Base-by-base conservation (phyloP, 495 filamentous ascomycete genomes). In the Penicillium cataractarum region DNA sequence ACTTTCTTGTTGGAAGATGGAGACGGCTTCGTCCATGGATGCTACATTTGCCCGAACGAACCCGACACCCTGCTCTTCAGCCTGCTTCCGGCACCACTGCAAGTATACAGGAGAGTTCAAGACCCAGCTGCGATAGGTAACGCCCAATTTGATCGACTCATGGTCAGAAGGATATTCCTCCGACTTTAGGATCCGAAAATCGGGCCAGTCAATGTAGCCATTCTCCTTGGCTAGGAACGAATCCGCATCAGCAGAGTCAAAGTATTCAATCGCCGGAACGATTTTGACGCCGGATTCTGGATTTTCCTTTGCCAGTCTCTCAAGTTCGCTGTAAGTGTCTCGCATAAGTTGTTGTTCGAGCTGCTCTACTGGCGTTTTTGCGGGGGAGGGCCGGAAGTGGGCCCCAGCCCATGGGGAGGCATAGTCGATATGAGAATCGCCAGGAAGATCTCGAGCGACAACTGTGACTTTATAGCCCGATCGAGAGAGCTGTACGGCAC, bases 331-430 rank as follows among this genome's bases (percentile, higher is more conserved):
- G 53, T 67, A 67, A 33, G 65, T 64, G n/a, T 61, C 53, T 27
- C 57, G 68, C 67, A 31, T 59, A 13, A 44, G 29, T n/a, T 57
- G 48, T 40, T 58, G 55, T 24, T 63, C 55, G 27, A 44, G 24
- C 27, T 44, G 33, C 26, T 55, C 55, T 3, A 24, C 33, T 1
- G 17, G 27, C 13, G 61, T 48, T 24, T 53, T 54, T 21, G 75
- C 76, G 2, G 78, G 76, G 21, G 79, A 54, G 29, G 74, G 77
- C 15, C 81, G 80, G 64, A 81, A 78, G 61, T 80, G 82, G 21
- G 81, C 82, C 40, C 83, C 82, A 29, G 73, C 83, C 83, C 83
- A 85, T 10, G 79, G 75, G 13, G 83, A 84, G 22, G 82, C 79
- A 65, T 76, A 85, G 73, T 54, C 51, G 51, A 54, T 54, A 24